Base-by-base conservation (phyloP, 2,329 filamentous ascomycete genomes). In the Fusarium cicatricum region DNA sequence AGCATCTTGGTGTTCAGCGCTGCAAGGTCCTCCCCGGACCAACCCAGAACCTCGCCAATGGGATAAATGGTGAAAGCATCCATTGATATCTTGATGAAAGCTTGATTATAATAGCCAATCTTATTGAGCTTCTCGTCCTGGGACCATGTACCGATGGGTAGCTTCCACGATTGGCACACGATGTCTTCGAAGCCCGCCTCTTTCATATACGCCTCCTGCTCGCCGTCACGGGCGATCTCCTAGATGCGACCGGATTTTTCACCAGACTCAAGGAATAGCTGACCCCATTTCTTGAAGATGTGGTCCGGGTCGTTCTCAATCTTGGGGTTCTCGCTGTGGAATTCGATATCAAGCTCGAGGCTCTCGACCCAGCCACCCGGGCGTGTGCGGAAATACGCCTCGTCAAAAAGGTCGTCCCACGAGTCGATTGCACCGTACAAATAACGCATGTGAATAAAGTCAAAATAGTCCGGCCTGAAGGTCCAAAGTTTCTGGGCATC, bases 391-490 rank as follows among this genome's bases (percentile, higher is more conserved):
- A 72, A 73, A 61, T 74, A 83, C 4, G 79, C 71, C 58, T 84
- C 15, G 71, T 69, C 58, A 88, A 80, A 12, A 89, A 72, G 15
- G 79, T 72, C 21, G n/a, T 77, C 74, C 74, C 86, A 89, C 59
- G 85, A 79, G 5, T 76, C 71, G 60, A 88, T 81, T 45, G 80
- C 78, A 17, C 86, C 87, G 5, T 78, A 74, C 66, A 89, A 75
- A 62, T 83, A 45, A 14, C 82, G 79, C 9, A 82, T 80, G 71
- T 87, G 85, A 55, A 89, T 80, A 53, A 82, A 81, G 71, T 88
- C 85, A 64, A 86, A 80, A 60, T 77, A 64, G 43, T 79, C 64
- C 6, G 71, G 68, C 31, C 58, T n/a, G 15, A 52, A 66, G 23
- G 82, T 74, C 84, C 85, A 87, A n/a, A 52, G 4, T 26, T 26